Evolutionary conservation across 257 asterid species (phyloP), one percentile per base, ranked within the genome.

Genomic region (Gynochthodes officinalis): DNA sequence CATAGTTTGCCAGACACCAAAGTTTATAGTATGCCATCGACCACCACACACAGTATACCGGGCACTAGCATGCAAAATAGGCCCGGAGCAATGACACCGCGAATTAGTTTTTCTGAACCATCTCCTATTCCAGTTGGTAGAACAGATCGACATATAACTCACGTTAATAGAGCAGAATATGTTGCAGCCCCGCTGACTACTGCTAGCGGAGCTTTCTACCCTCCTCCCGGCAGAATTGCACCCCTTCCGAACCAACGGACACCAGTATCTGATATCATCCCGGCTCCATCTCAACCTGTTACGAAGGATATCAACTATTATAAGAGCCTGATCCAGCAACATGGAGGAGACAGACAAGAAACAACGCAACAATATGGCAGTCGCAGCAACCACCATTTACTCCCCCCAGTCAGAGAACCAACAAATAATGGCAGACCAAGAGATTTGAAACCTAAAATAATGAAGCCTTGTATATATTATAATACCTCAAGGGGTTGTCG

Each of bases 301-400:
- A 50, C 82, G 7, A 95, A 85, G 84, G 99, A 92, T 79, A 75
- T 85, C 9, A 90, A 79, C 81, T 95, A 95, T 21, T 92, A 83
- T 48, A 95, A 89, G 87, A 87, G 87, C 81, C 86, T 95, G 75
- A 90, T 95, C 59, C 96, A 92, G 80, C 99, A 90, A 64, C 98
- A 92, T 21, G 99, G 99, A 71, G 92, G 81, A 58, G 98, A 90
- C 64, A 84, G 93, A 69, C 86, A 86, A 73, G 97, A 91, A 27
- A 23, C 63, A 4, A 18, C 59, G 55, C 83, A 81, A 4, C 91
- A 82, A 53, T 81, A 73, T 42, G 33, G 71, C 44, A 82, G 72
- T 71, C 86, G 82, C 33, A 67, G 74, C 80, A 80, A 68, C 71
- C 81, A 62, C 9, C 78, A 69, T 5, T 23, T 71, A 37, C 80